Evolutionary conservation across 208 protist species (phyloP), one percentile per base, ranked within the genome.

Genomic region (Trypanosoma scelopori): DNA sequence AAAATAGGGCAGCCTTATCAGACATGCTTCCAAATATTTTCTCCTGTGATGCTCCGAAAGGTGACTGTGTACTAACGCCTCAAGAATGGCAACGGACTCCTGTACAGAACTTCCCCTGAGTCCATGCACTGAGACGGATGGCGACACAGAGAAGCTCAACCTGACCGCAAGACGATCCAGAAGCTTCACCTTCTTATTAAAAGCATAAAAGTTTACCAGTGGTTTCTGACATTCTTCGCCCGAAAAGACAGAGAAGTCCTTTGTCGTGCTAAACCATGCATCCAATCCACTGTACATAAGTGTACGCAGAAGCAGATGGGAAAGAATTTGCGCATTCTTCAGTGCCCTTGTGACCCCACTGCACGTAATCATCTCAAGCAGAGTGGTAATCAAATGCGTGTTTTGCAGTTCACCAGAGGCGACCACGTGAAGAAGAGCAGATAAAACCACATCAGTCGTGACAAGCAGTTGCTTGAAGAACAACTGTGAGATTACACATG

Each of bases 301-400:
- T n/a, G 1, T 42, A 3, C 69, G 55, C 30, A 74, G 0, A 32
- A 68, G 53, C 2, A 74, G 30, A 41, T 74, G 60, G 64, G 57
- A 37, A 41, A 74, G 52, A 69, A 74, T 58, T 37, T 74, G 69
- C 11, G 69, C 69, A 64, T 74, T 74, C 61, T 74, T 74, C 43
- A 52, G 35, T 30, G 68, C 22, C 46, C 64, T 67, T 52, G 69
- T 65, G 46, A 42, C 30, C 30, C 55, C 60, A 64, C 28, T 64
- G 16, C 7, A 68, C 23, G 55, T 58, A 63, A 74, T 7, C 59
- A 63, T 68, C n/a, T 74, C 69, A n/a, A 74, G 47, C 30, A 51
- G 13, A 51, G 45, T 11, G 35, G 35, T 22, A 50, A 66, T 22
- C 18, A 57, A 42, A 16, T 32, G 1, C 37, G 45, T 51, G 39